These are phyloP conservation scores for Starmerella tilneyi DNA, from an alignment of 805 yeast species.

Conservation along the genomic window DNA sequence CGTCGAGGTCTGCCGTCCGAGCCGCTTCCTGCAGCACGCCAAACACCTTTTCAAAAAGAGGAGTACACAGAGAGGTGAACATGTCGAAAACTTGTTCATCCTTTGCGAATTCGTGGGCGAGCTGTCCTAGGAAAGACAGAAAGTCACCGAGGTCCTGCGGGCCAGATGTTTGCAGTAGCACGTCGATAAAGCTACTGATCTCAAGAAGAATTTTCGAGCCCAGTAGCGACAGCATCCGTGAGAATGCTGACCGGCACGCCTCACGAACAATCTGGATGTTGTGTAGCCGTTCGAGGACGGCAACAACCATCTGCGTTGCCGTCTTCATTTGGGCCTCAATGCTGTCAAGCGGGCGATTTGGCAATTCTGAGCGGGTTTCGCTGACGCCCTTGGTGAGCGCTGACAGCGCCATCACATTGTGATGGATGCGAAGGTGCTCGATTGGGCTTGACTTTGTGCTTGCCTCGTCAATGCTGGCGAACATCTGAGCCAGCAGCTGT, in stretches of 20 bases:
- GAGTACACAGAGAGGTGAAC: conserved; percentile 60
- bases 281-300: conserved; percentile 67
- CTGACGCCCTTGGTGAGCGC: conserved; percentile 82
- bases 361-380: conserved; percentile 27
- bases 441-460: conserved; percentile 27
- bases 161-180: conserved; percentile 51
- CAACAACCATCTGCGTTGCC: conserved; percentile 72
- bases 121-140: conserved; percentile 75
- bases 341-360: conserved; percentile 15
- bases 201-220: conserved; percentile 40
- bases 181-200: conserved; percentile 61
- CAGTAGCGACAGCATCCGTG: conserved; percentile 72
- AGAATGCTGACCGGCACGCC: conserved; percentile 75
- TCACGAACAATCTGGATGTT: conserved; percentile 64
- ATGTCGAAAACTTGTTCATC: conserved; percentile 62
- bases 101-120: conserved; percentile 63
- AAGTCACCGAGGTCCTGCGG: conserved; percentile 67
- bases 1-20: conserved; percentile 30
- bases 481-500: conserved; percentile 19
- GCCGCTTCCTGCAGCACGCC: conserved; percentile 33
- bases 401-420: conserved; percentile 77
- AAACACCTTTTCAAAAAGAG: conserved; percentile 59
- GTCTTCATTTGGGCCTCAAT: conserved; percentile 47
- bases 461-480: conserved; percentile 26
- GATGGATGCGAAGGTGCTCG: conserved; percentile 59